phyloP scores from a whole-genome alignment of 257 asterid species.

The Lavandula angustifolia region DNA sequence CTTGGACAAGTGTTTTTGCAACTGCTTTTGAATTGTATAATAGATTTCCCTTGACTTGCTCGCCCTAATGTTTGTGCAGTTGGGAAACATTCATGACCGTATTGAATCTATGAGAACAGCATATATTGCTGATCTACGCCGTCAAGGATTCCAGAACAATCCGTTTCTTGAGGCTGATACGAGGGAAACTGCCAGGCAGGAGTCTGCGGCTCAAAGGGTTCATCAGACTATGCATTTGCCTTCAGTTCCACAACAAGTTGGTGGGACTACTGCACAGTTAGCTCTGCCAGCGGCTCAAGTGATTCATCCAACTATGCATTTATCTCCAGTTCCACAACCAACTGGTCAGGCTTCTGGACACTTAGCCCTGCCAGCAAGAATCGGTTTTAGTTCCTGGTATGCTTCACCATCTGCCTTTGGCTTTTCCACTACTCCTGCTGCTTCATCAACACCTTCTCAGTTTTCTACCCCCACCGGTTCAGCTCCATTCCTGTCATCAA shows the following conservation, averaged over 20 bases:
- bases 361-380: no score
- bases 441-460: no score
- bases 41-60: conserved; percentile 12
- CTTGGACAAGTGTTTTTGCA: neutral
- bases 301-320: no score
- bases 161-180: conserved; percentile 98
- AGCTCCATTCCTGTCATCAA: no score
- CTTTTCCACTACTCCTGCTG: no score
- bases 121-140: conserved; percentile 87
- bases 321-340: no score
- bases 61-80: conserved; percentile 45
- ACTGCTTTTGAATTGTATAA: neutral
- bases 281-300: conserved; percentile 59
- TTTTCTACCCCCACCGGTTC: no score
- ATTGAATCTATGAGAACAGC: conserved; percentile 95
- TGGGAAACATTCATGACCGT: conserved; percentile 90
- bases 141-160: conserved; percentile 70
- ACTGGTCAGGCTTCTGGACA: no score
- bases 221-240: conserved; percentile 93
- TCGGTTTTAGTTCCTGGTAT: no score
- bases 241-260: conserved; percentile 56
- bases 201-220: conserved; percentile 95
- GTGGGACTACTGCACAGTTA: conserved; percentile 50
- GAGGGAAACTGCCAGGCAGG: conserved; percentile 87
- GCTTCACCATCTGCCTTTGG: no score